Percentiles rank a stretch among this genome's conserved stretches.
Conservation (phyloP, 345 rosid genomes). For the Salix caprea region DNA sequence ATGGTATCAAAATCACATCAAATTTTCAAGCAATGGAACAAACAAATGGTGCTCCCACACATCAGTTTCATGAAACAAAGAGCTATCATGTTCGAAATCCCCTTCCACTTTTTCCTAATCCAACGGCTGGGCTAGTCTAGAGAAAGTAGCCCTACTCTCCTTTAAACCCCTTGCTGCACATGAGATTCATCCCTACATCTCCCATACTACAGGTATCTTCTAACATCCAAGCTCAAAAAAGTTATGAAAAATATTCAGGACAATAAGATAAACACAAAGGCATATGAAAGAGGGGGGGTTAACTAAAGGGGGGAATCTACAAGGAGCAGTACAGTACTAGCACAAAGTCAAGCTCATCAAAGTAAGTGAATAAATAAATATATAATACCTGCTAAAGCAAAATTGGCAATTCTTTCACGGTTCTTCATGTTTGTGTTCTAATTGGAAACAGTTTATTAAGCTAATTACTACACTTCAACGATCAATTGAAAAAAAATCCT, state of each 20-base stretch:
- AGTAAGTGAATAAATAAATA: not conserved
- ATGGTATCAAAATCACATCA: not conserved
- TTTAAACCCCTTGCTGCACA: not conserved
- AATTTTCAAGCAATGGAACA: not conserved
- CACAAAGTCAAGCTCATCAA: not conserved
- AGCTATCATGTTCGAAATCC: not conserved
- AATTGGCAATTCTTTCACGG: slow-evolving; percentile 66
- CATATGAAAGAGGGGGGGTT: not conserved
- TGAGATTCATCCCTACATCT: not conserved
- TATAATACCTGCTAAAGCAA: slow-evolving; percentile 71
- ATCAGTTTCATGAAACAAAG: not conserved
- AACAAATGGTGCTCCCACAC: not conserved
- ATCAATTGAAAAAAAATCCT: not conserved
- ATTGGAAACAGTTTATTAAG: not conserved
- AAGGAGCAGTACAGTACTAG: not conserved
- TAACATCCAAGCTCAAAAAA: not conserved
- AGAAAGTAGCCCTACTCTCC: not conserved
- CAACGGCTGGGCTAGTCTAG: not conserved
- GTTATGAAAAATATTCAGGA: not conserved
- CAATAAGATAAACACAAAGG: not conserved
- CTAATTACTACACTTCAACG: not conserved
- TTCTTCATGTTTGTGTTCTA: slow-evolving; percentile 53
- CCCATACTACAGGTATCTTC: not conserved
- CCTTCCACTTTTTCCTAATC: not conserved
- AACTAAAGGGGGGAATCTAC: not conserved